Evolutionary conservation across 2,329 filamentous ascomycete genomes (phyloP), one percentile per base, ranked within the genome.

Genomic region (Pyrenophora tritici-repentis): DNA sequence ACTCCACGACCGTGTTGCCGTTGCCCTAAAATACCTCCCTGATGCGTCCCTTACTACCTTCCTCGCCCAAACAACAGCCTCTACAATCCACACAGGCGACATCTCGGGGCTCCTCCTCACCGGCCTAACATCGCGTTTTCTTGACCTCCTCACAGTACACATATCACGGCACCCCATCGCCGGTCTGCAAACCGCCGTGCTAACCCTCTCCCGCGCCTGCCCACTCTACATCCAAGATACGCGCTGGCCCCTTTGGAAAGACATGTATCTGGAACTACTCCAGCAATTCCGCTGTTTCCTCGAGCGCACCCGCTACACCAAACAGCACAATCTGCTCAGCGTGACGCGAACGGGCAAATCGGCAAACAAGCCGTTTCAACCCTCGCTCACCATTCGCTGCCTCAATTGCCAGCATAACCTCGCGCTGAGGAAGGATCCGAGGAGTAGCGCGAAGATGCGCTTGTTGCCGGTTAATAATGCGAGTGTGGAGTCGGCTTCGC

Each of bases 81-180:
- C 82, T 34, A 83, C 85, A 13, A 82, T 86, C 42, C 75, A 78
- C 10, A 82, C 83, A 3, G 90, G 90, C 40, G 86, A 92, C 63
- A 83, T 92, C 42, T 88, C 91, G 71, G 90, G 86, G 26, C 83
- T 94, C 34, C 83, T 91, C 2, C 81, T 95, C 10, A 90, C 89
- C 0, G 90, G 90, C 32, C 86, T 95, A 53, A 86, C 85, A 2
- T 87, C 90, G 58, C 78, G 79, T 45, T 80, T 87, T 43, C 85
- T 92, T 50, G 87, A 91, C 67, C 83, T 94, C 14, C 83, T 93
- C 53, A 87, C 89, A 54, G 83, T 84, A 42, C 91, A 91, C 71
- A 82, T 94, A 38, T 81, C 86, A 61, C 88, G 87, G 60, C 91
- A 88, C 69, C 81, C 86, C 12, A 31, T 35, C 66, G 34, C 55